These are phyloP conservation scores for Fusarium fujikuroi DNA, from an alignment of 2,329 filamentous ascomycete genomes.

Conservation along the genomic window DNA sequence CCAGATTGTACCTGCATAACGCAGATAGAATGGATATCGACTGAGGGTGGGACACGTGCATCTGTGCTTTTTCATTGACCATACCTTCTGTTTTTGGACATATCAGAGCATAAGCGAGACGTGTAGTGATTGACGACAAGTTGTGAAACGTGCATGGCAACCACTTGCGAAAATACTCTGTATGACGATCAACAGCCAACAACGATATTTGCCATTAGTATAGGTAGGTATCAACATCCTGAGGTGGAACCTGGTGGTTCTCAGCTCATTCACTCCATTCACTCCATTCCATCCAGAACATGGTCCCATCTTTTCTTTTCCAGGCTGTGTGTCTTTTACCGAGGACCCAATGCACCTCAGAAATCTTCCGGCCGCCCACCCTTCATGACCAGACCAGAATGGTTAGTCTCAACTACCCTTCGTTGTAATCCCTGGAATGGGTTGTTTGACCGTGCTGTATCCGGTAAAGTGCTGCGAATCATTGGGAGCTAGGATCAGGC, in stretches of 20 bases:
- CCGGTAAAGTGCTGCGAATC: conserved; percentile 33
- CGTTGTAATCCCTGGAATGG: conserved; percentile 16
- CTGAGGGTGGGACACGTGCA: conserved; percentile 34
- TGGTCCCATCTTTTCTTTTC: conserved; percentile 23
- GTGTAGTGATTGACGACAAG: not conserved
- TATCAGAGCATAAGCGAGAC: conserved; percentile 12
- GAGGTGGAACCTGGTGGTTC: conserved; percentile 1
- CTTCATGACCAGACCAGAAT: conserved; percentile 20
- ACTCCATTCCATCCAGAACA: conserved; percentile 3
- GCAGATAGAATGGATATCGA: conserved; percentile 26
- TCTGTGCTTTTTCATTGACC: not conserved
- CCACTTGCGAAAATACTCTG: not conserved
- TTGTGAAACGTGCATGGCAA: conserved; percentile 16
- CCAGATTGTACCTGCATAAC: conserved; percentile 45
- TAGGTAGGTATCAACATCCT: not conserved
- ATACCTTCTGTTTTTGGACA: conserved; percentile 20
- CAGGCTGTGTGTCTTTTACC: conserved; percentile 7
- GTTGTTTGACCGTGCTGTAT: conserved; percentile 34
- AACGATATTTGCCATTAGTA: not conserved
- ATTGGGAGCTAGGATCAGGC: conserved; percentile 16
- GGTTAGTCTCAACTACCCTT: conserved; percentile 17
- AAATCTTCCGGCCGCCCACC: conserved; percentile 26
- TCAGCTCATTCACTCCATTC: conserved; percentile 28
- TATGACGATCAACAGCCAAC: not conserved
- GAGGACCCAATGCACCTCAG: conserved; percentile 13